Evolutionary conservation across 768 basidiomycete species (phyloP).

Genomic region (Boletus subparvulus): DNA sequence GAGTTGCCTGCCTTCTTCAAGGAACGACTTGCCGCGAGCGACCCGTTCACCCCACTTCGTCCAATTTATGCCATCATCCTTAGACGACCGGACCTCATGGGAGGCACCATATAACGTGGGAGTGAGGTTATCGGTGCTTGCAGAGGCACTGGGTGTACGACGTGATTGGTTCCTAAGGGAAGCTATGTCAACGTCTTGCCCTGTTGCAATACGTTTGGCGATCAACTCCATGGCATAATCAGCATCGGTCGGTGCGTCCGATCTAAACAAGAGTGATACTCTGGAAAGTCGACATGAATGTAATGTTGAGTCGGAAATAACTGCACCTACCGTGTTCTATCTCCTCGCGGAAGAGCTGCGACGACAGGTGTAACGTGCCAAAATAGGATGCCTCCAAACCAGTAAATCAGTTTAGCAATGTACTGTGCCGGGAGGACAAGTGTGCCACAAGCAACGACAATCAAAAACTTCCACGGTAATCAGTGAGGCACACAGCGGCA

Average conservation of each 20-base stretch:
- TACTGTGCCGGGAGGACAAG: conserved; percentile 50
- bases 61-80: conserved; percentile 43
- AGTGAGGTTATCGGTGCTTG: conserved; percentile 4
- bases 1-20: conserved; percentile 42
- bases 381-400: conserved; percentile 50
- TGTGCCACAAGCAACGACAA: conserved; percentile 40
- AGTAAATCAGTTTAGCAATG: conserved; percentile 47
- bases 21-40: conserved; percentile 44
- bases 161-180: conserved; percentile 19
- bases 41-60: conserved; percentile 55
- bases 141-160: conserved; percentile 15
- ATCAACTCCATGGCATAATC: conserved; percentile 73
- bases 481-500: neutral
- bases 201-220: conserved; percentile 54
- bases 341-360: conserved; percentile 46
- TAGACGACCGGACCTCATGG: conserved; percentile 1
- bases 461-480: conserved; percentile 31
- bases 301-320: neutral
- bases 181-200: conserved; percentile 46
- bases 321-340: conserved; percentile 44
- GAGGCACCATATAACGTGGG: neutral
- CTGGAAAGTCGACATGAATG: conserved; percentile 30
- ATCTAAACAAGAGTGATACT: conserved; percentile 43
- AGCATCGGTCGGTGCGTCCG: conserved; percentile 61
- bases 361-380: conserved; percentile 65